These are phyloP conservation scores for Chenopodium berlandieri DNA, from an alignment of 148 eudicot species.

Conservation along the genomic window DNA sequence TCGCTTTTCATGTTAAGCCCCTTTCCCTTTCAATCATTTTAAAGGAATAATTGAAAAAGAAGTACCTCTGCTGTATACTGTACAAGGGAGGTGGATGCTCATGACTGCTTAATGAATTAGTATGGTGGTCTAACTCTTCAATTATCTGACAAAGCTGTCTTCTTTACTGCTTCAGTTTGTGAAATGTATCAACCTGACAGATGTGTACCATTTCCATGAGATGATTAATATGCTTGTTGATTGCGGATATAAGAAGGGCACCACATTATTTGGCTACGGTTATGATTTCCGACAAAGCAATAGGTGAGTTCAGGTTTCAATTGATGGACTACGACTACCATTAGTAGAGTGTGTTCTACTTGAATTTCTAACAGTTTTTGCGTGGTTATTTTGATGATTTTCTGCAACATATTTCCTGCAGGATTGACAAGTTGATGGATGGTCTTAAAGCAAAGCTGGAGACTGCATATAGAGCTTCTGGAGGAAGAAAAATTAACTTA, in stretches of 20 bases:
- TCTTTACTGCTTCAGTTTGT: constrained; percentile 54
- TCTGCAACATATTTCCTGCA: constrained; percentile 16
- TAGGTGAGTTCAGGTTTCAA: constrained; percentile 46
- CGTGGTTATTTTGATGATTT: neutral
- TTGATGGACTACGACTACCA: neutral
- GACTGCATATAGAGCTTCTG: constrained; percentile 74
- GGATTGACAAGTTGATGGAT: constrained; percentile 72
- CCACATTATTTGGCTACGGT: constrained; percentile 91
- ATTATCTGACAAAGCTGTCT: neutral
- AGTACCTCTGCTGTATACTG: neutral
- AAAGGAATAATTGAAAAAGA: neutral
- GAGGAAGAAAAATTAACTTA: constrained; percentile 82
- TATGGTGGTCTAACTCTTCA: neutral
- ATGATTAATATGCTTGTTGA: constrained; percentile 91
- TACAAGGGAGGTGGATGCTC: neutral
- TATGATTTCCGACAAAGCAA: constrained; percentile 98
- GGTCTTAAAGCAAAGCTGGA: constrained; percentile 73
- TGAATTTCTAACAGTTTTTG: neutral
- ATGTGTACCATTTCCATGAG: constrained; percentile 89
- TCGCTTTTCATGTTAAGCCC: neutral
- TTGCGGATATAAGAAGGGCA: constrained; percentile 89
- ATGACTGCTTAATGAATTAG: neutral
- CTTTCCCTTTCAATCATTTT: neutral
- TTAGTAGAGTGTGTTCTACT: neutral
- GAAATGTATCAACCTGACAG: constrained; percentile 57